These are phyloP conservation scores for Elongisporangium undulatum DNA, from an alignment of 352 stramenopile genomes.

Conservation along the genomic window DNA sequence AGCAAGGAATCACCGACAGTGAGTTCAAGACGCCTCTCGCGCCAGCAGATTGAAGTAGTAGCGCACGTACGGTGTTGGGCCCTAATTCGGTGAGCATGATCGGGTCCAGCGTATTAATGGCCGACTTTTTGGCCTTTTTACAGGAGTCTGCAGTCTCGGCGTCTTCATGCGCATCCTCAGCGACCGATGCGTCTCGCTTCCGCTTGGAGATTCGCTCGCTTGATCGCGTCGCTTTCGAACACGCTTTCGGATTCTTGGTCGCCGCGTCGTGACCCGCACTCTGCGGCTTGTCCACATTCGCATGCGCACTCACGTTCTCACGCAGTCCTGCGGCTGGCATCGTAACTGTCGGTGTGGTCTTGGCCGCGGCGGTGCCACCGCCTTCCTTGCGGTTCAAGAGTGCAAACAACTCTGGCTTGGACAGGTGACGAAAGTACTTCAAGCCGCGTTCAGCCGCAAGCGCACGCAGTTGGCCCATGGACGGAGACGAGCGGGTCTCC, in stretches of 20 bases:
- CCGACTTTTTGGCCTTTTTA: constrained; percentile 49
- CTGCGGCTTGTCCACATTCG: background rate
- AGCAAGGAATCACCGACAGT: constrained; percentile 8
- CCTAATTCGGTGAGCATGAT: constrained; percentile 85
- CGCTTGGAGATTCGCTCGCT: constrained; percentile 53
- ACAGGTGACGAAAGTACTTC: constrained; percentile 82
- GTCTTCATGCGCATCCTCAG: constrained; percentile 12
- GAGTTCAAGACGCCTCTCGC: constrained; percentile 12
- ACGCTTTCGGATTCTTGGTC: background rate
- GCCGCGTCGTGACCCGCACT: constrained; percentile 2
- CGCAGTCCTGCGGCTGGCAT: constrained; percentile 5
- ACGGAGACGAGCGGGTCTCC: constrained; percentile 82
- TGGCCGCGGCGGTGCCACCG: constrained; percentile 22
- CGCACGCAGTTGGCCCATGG: constrained; percentile 68
- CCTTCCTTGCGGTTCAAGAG: constrained; percentile 74
- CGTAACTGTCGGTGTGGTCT: background rate
- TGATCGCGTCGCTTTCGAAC: constrained; percentile 28
- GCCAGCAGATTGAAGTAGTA: background rate
- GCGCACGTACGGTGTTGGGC: constrained; percentile 54
- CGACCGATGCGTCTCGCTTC: constrained; percentile 44
- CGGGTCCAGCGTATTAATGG: constrained; percentile 79
- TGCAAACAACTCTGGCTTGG: constrained; percentile 75
- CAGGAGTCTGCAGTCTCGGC: constrained; percentile 11
- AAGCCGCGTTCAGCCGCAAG: constrained; percentile 69
- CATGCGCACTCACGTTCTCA: constrained; percentile 10